A percentile compares a stretch with the other conserved stretches of the same genome.
Evolutionary conservation across 768 basidiomycete genomes (phyloP).

Genomic region (Agaricus subrufescens): DNA sequence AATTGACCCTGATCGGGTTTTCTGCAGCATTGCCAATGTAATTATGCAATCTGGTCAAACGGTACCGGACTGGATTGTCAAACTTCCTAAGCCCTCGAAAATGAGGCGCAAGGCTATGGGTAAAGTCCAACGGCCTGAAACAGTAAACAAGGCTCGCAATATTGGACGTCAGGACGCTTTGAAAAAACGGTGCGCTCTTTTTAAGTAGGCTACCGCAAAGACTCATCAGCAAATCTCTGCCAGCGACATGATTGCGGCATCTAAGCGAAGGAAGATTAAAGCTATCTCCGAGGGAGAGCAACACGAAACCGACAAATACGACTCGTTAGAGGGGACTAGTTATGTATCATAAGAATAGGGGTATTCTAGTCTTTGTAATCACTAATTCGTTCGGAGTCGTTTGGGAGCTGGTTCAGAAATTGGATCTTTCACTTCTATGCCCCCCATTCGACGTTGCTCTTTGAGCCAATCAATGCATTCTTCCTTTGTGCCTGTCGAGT

Average conservation of each 20-base stretch:
- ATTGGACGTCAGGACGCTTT: conserved; percentile 68
- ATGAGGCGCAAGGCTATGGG: conserved; percentile 83
- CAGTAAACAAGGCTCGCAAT: conserved; percentile 63
- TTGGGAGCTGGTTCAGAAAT: conserved; percentile 30
- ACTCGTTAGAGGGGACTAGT: not conserved
- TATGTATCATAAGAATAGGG: not conserved
- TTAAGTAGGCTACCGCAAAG: not conserved
- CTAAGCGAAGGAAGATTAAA: conserved; percentile 53
- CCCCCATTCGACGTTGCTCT: conserved; percentile 44
- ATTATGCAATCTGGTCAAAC: conserved; percentile 85
- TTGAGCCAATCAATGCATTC: conserved; percentile 70
- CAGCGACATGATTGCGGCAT: conserved; percentile 78
- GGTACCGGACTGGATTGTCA: conserved; percentile 94
- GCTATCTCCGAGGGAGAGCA: not conserved
- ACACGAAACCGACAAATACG: not conserved
- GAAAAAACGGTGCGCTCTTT: conserved; percentile 56
- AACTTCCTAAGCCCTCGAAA: conserved; percentile 90
- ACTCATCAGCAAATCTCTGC: not conserved
- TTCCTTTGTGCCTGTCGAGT: conserved; percentile 62
- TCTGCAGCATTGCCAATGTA: conserved; percentile 86
- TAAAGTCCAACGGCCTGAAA: conserved; percentile 74
- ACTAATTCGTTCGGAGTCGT: conserved; percentile 30
- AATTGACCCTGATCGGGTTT: conserved; percentile 1
- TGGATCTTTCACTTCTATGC: conserved; percentile 17
- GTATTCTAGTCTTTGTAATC: not conserved